A percentile compares a stretch with the other conserved stretches of the same genome.
Evolutionary conservation across 495 filamentous ascomycete genomes (phyloP).

Genomic region (Aspergillus kassunensis): DNA sequence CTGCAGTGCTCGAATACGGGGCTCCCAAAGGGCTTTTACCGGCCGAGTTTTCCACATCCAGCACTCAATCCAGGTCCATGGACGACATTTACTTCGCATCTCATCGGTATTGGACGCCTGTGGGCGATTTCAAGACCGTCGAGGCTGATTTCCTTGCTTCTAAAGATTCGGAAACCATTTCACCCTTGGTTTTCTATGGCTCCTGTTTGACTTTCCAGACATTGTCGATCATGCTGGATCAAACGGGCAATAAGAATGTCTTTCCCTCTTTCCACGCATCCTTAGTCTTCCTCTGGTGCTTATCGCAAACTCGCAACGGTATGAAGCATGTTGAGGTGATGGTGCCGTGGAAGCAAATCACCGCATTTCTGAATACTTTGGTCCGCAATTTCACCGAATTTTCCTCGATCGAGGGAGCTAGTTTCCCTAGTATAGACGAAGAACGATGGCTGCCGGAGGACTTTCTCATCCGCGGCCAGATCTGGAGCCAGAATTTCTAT

Average conservation of each 20-base stretch:
- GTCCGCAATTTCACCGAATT: conserved; percentile 37
- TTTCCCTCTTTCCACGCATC: conserved; percentile 65
- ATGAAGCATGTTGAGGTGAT: conserved; percentile 48
- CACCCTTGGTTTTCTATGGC: conserved; percentile 28
- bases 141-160: conserved; percentile 14
- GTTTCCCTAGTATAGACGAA: conserved; percentile 52
- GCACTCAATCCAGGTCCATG: conserved; percentile 31
- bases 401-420: conserved; percentile 43
- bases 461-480: conserved; percentile 70
- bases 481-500: conserved; percentile 67
- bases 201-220: conserved; percentile 44
- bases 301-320: conserved; percentile 48
- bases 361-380: conserved; percentile 64
- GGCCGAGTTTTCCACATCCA: conserved; percentile 36
- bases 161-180: conserved; percentile 11
- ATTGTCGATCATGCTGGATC: conserved; percentile 52
- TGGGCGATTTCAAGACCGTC: conserved; percentile 8
- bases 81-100: conserved; percentile 23
- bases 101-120: conserved; percentile 14
- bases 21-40: conserved; percentile 44
- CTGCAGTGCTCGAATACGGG: conserved; percentile 58
- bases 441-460: conserved; percentile 77
- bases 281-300: conserved; percentile 64
- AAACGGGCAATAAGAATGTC: conserved; percentile 58
- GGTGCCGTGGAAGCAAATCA: conserved; percentile 66